Conservation (phyloP, 2,329 filamentous ascomycete genomes). For the Fusarium nodosum region DNA sequence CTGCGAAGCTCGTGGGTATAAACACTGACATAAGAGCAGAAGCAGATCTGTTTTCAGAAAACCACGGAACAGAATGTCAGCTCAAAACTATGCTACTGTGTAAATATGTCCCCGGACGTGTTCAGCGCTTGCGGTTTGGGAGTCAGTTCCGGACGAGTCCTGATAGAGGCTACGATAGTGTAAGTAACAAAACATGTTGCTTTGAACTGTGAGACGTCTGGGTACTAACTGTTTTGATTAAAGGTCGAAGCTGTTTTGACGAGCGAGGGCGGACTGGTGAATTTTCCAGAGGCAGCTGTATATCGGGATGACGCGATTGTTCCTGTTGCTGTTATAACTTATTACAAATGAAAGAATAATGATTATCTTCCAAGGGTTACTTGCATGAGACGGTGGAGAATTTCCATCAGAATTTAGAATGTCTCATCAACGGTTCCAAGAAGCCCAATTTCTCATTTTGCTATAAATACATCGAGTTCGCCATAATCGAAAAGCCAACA, state of each 20-base stretch:
- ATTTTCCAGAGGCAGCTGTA: constrained; percentile 13
- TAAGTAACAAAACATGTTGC: not conserved
- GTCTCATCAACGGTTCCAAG: no score
- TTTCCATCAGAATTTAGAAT: no score
- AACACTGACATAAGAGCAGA: not conserved
- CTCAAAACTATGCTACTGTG: constrained; percentile 9
- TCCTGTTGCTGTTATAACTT: constrained; percentile 8
- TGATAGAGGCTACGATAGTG: constrained; percentile 7
- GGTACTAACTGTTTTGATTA: not conserved
- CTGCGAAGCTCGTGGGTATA: no score
- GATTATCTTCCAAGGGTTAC: fast-evolving
- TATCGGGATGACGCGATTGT: constrained; percentile 30
- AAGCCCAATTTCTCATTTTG: no score
- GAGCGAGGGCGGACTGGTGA: not conserved
- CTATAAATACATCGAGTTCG: no score
- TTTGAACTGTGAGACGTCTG: fast-evolving
- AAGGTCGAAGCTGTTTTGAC: constrained; percentile 8
- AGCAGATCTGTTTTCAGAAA: constrained; percentile 6
- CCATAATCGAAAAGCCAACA: no score
- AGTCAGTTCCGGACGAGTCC: not conserved
- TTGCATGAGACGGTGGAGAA: fast-evolving
- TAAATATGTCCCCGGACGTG: not conserved
- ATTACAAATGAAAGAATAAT: not conserved
- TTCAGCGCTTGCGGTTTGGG: not conserved
- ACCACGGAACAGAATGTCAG: not conserved